Evolutionary conservation across 2,329 filamentous ascomycete species (phyloP).

Genomic region (Mycosphaerella sp.): DNA sequence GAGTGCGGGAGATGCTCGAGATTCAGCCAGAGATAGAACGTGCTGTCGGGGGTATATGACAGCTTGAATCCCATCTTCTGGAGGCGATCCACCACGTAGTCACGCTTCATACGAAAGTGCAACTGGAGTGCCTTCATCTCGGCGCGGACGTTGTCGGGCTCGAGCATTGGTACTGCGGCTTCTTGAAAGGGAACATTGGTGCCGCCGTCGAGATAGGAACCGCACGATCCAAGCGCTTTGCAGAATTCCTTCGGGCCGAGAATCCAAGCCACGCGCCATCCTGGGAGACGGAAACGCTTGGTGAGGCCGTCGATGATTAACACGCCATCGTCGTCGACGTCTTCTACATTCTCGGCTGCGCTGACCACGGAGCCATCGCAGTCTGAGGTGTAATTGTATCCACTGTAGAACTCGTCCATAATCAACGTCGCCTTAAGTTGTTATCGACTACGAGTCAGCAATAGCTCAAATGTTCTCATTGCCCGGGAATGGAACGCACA

Average conservation of each 20-base stretch:
- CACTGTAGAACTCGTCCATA: constrained; percentile 89
- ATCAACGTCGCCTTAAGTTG: constrained; percentile 61
- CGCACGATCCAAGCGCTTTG: constrained; percentile 84
- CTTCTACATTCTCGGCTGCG: constrained; percentile 80
- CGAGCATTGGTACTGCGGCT: constrained; percentile 87
- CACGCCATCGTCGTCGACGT: constrained; percentile 77
- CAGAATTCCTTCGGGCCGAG: constrained; percentile 88
- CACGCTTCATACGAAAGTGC: constrained; percentile 89
- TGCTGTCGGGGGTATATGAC: constrained; percentile 73
- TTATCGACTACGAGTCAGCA: too few species aligned
- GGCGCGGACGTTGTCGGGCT: constrained; percentile 67
- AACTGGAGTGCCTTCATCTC: constrained; percentile 87
- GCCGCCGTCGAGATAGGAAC: constrained; percentile 89
- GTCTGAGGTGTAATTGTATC: constrained; percentile 90
- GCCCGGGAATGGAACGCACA: constrained; percentile 30
- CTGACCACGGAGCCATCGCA: constrained; percentile 88
- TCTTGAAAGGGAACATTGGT: constrained; percentile 95
- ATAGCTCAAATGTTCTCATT: too few species aligned
- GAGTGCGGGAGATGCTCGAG: constrained; percentile 61
- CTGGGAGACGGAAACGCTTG: constrained; percentile 91
- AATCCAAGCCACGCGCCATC: constrained; percentile 96
- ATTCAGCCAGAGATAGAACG: constrained; percentile 85
- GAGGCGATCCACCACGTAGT: constrained; percentile 77
- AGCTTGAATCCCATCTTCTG: constrained; percentile 81
- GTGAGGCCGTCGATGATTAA: constrained; percentile 93